These are phyloP conservation scores for Ceratobasidium sp. DNA, from an alignment of 1,284 basidiomycete genomes.

Conservation along the genomic window DNA sequence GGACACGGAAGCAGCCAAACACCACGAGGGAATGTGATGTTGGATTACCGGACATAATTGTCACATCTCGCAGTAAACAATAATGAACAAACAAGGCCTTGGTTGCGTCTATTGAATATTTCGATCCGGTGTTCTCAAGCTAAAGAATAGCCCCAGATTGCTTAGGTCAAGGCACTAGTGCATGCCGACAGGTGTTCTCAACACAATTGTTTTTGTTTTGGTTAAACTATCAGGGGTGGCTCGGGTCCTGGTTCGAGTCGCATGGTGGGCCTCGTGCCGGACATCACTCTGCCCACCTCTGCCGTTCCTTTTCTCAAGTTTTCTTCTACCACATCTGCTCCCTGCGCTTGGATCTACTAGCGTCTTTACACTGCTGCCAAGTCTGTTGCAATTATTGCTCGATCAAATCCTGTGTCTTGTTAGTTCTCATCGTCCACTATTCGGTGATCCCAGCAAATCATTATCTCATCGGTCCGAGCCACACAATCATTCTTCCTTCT, in stretches of 20 bases:
- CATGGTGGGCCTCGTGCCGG: conserved; percentile 31
- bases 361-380: neutral
- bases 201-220: neutral
- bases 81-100: no score
- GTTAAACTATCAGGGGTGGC: conserved; percentile 13
- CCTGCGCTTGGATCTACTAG: neutral
- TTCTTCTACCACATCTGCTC: neutral
- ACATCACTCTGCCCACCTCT: conserved; percentile 18
- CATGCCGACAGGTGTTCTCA: neutral
- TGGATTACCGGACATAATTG: no score
- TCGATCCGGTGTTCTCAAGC: no score
- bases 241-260: conserved; percentile 18
- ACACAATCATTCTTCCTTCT: conserved; percentile 11
- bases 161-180: no score
- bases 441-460: conserved; percentile 17
- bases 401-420: conserved; percentile 3
- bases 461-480: conserved; percentile 14
- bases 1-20: no score
- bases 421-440: conserved; percentile 6
- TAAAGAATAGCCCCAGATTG: no score
- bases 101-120: no score
- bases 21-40: no score
- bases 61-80: no score
- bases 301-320: conserved; percentile 18
- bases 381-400: conserved; percentile 1